Base-by-base conservation (phyloP, 1,284 basidiomycete species). In the Cutaneotrichosporon mucoides region DNA sequence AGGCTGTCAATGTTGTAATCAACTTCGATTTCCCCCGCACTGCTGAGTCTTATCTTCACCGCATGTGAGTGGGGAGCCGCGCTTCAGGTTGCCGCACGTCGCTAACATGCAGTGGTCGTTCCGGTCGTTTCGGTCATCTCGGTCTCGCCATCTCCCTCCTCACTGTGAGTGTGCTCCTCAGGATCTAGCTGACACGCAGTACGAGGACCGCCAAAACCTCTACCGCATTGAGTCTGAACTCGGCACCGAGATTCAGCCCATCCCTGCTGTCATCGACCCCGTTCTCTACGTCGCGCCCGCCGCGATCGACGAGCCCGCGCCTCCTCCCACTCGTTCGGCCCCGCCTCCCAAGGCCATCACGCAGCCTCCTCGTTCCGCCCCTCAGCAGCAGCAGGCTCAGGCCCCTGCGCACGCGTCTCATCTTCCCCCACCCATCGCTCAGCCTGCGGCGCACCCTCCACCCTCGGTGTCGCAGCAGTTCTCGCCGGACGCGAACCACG, bases 11-110 rank as follows among this genome's bases (percentile, higher is more conserved):
- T 79, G 95, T 98, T 71, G 95, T 99, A 72, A 98, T 99, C 84
- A 98, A 98, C 82, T 99, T 99, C 76, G 94, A 97, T 79, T 97
- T 99, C 80, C 95, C 95, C 63, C 96, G 97, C 84, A 97, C 95
- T 73, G 90, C 91, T 59, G 95, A 99, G 80, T 97, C 94, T 3
- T 99, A 99, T 79, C 86, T 99, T 37, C 95, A 99, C 79, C 88
- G 72, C 66, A 76, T 76, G 71, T 73, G 49, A 66, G 71, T 64
- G 11, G 9, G 5, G 24, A 4, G 38, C 40, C 36, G 10, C n/a
- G 11, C n/a, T 47, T 24, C 10, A 33, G n/a, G 16, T 24, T 24
- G 24, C 24, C 24, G 24, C 24, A 9, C 13, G 13, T 16, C 35
- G 37, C 60, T 65, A 47, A 64, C 55, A 24, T 24, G n/a, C n/a